These are phyloP conservation scores for Pseudognaphalium luteoalbum DNA, from an alignment of 129 eudicot genomes.

Conservation along the genomic window DNA sequence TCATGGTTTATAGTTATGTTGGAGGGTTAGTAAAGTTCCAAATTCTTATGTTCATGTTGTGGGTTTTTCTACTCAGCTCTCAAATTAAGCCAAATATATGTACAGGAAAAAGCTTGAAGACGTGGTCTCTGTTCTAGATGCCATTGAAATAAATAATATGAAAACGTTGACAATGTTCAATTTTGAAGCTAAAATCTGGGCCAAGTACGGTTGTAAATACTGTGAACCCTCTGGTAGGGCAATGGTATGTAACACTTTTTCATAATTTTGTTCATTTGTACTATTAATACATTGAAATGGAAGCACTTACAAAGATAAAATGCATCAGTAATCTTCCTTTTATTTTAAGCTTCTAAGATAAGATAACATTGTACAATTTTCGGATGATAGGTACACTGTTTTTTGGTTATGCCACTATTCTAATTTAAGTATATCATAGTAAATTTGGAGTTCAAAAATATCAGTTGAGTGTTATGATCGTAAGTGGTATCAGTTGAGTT, in stretches of 20 bases:
- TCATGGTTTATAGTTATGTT: constrained; percentile 57
- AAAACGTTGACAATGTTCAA: constrained; percentile 24
- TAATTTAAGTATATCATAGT: background rate
- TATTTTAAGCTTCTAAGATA: background rate
- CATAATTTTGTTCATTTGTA: background rate
- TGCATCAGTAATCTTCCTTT: background rate
- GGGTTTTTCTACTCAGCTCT: background rate
- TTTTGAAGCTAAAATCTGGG: constrained; percentile 39
- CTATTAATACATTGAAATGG: background rate
- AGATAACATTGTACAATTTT: background rate
- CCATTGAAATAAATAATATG: constrained; percentile 30
- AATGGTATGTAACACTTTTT: constrained; percentile 21
- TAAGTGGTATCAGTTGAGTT: too few relatives aligned
- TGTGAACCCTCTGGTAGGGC: constrained; percentile 38
- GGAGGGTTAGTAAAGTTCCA: constrained; percentile 55
- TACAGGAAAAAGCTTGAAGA: constrained; percentile 53
- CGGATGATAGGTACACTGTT: background rate
- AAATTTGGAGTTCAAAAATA: background rate
- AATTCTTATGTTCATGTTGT: background rate
- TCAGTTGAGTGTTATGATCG: background rate
- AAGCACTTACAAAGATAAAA: background rate
- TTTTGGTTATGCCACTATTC: background rate
- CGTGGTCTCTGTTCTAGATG: constrained; percentile 37
- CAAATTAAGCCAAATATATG: constrained; percentile 7
- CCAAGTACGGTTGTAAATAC: constrained; percentile 22